These are phyloP conservation scores for Lonicera japonica DNA, from an alignment of 129 eudicot genomes.

Conservation along the genomic window DNA sequence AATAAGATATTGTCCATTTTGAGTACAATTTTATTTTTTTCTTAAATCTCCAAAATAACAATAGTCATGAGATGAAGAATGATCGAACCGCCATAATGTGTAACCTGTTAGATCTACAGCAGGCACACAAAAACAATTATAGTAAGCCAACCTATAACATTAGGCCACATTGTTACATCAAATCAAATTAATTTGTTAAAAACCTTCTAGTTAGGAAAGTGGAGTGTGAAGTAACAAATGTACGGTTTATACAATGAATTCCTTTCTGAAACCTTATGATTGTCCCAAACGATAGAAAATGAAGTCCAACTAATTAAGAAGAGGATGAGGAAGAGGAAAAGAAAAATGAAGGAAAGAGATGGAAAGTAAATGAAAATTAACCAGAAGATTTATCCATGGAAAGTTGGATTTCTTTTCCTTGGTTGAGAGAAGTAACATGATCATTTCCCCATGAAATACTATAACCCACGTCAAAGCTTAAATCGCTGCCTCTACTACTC, in stretches of 20 bases:
- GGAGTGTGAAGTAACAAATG: background rate
- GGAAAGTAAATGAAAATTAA: conserved; percentile 1
- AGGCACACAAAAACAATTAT: too few relatives aligned
- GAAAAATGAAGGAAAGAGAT: background rate
- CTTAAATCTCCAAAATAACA: too few relatives aligned
- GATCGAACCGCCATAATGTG: too few relatives aligned
- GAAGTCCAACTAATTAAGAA: too few relatives aligned
- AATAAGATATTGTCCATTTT: too few relatives aligned
- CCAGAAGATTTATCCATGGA: conserved; percentile 58
- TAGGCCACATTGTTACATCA: too few relatives aligned
- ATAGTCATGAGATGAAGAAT: too few relatives aligned
- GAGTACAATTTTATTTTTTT: too few relatives aligned
- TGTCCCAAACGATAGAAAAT: background rate
- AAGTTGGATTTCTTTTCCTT: conserved; percentile 44
- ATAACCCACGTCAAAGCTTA: conserved; percentile 47
- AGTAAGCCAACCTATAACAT: too few relatives aligned
- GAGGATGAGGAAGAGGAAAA: background rate
- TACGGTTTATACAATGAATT: background rate
- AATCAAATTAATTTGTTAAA: too few relatives aligned
- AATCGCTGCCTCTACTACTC: background rate
- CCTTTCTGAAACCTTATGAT: background rate
- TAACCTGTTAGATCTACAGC: too few relatives aligned
- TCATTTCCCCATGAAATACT: conserved; percentile 57
- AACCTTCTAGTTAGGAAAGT: background rate
- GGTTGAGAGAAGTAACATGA: conserved; percentile 27